Percentiles rank a stretch among this genome's conserved stretches.
Evolutionary conservation across 768 basidiomycete species (phyloP).

Genomic region (Lentinula lateritia): DNA sequence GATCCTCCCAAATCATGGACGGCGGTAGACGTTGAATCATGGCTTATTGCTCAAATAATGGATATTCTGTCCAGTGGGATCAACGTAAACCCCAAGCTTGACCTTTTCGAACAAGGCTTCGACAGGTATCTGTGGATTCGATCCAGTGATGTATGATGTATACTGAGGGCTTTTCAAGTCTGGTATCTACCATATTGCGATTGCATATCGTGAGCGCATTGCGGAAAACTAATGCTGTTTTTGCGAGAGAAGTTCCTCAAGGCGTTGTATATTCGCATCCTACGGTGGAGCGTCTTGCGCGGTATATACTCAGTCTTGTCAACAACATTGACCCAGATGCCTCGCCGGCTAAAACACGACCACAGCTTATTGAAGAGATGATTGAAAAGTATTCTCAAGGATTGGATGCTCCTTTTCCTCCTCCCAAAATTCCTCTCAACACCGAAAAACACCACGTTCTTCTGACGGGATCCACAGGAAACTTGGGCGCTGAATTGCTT

Average conservation of each 20-base stretch:
- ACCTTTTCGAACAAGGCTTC: conserved; percentile 5
- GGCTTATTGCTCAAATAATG: background rate
- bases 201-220: background rate
- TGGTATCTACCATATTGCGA: conserved; percentile 1
- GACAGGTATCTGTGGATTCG: background rate
- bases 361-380: background rate
- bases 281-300: background rate
- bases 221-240: background rate
- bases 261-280: background rate
- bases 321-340: background rate
- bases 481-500: conserved; percentile 22
- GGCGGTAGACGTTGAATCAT: background rate
- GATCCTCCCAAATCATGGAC: conserved; percentile 1
- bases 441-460: conserved; percentile 10
- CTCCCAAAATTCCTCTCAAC: background rate
- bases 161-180: background rate
- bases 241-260: background rate
- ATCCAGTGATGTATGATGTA: too few species aligned
- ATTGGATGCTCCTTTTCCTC: background rate
- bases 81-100: background rate
- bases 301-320: background rate
- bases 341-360: background rate
- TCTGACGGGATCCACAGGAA: conserved; percentile 28
- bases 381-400: conserved; percentile 2
- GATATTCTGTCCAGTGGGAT: background rate